A percentile compares a stretch with the other conserved stretches of the same genome.
Conservation (phyloP, 1,284 basidiomycete species). For the Marasmius sp. region DNA sequence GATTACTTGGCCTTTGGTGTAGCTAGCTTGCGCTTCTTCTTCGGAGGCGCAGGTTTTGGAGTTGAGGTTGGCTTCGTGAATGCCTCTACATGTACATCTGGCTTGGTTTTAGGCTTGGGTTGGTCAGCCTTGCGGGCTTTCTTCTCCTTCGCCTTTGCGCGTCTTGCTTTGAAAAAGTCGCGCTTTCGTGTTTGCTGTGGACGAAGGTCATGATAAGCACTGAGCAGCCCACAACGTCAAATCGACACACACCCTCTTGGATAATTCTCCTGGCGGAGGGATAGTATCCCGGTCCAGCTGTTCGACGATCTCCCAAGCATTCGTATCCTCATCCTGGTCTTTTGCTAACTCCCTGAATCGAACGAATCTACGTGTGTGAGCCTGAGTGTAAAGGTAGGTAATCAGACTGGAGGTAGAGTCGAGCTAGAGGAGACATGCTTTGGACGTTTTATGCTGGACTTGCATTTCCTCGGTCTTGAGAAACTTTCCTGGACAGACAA, state of each 20-base stretch:
- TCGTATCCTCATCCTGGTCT: conserved; percentile 37
- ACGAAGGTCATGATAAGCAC: conserved; percentile 11
- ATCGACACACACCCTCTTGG: background rate
- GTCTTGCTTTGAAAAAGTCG: background rate
- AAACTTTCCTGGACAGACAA: conserved; percentile 73
- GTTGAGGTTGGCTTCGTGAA: too few relatives aligned
- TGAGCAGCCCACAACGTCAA: background rate
- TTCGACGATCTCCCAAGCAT: conserved; percentile 48
- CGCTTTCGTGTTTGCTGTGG: conserved; percentile 10
- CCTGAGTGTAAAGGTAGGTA: conserved; percentile 38
- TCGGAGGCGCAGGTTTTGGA: too few relatives aligned
- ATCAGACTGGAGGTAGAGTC: conserved; percentile 8
- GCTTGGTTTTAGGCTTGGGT: too few relatives aligned
- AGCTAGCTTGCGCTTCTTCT: too few relatives aligned
- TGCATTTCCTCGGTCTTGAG: conserved; percentile 68
- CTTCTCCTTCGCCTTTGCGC: background rate
- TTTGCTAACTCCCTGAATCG: conserved; percentile 45
- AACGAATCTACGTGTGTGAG: conserved; percentile 58
- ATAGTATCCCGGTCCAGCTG: conserved; percentile 10
- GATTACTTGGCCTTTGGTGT: too few relatives aligned
- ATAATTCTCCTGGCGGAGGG: background rate
- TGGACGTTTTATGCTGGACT: conserved; percentile 61
- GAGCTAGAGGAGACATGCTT: conserved; percentile 51
- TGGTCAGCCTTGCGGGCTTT: too few relatives aligned
- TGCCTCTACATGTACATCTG: too few relatives aligned